phyloP scores from a whole-genome alignment of 2,329 filamentous ascomycete genomes.

The Bipolaris zeicola region DNA sequence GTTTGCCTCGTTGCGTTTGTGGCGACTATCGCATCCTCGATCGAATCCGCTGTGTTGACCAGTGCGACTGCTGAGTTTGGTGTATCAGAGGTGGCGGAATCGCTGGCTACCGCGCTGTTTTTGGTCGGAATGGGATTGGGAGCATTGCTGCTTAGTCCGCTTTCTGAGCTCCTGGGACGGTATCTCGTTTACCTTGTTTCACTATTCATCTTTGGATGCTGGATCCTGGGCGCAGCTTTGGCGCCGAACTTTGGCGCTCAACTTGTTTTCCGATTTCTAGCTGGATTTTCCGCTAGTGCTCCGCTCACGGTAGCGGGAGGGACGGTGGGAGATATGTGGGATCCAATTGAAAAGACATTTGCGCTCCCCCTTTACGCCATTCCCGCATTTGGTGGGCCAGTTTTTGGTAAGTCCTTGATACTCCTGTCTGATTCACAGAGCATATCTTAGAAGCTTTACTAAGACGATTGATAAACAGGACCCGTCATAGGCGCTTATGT shows the following conservation, averaged over 20 bases:
- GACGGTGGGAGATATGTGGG: conserved; percentile 29
- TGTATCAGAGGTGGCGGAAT: conserved; percentile 51
- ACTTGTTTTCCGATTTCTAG: conserved; percentile 57
- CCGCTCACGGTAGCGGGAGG: conserved; percentile 30
- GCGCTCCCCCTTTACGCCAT: conserved; percentile 35
- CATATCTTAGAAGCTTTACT: not conserved
- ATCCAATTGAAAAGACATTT: conserved; percentile 28
- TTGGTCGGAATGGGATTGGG: conserved; percentile 57
- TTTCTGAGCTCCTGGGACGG: conserved; percentile 54
- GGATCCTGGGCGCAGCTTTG: conserved; percentile 39
- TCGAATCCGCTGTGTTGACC: conserved; percentile 57
- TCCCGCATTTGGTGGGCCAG: conserved; percentile 18
- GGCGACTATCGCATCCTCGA: conserved; percentile 59
- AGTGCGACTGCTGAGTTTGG: conserved; percentile 57
- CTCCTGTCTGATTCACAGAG: not conserved
- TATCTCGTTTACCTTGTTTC: conserved; percentile 47
- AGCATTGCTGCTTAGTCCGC: conserved; percentile 49
- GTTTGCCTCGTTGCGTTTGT: conserved; percentile 53
- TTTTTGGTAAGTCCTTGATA: conserved; percentile 16
- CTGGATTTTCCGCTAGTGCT: conserved; percentile 54
- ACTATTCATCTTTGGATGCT: conserved; percentile 37
- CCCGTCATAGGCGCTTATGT: conserved; percentile 51
- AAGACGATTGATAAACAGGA: conserved; percentile 36
- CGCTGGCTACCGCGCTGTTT: conserved; percentile 55
- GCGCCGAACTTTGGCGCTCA: conserved; percentile 56